Base-by-base conservation (phyloP, 2,329 filamentous ascomycete species). In the Cryphonectria carpinicola region DNA sequence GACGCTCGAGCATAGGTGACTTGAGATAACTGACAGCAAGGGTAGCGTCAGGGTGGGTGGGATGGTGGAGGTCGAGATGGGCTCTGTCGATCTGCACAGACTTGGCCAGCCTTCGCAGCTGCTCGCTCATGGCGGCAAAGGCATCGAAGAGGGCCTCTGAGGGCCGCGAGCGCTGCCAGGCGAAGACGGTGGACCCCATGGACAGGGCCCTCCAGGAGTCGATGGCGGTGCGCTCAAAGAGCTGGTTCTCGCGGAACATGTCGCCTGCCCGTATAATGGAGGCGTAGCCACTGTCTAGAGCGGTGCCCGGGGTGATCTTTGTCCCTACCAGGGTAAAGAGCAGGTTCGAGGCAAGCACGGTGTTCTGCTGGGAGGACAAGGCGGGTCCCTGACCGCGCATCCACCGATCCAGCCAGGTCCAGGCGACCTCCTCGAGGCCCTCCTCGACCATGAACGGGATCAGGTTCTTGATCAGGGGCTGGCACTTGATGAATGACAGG, bases 1-100 rank as follows among this genome's bases (percentile, higher is more conserved):
- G 69, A 41, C 73, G 76, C 43, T 78, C 32, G 11, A 72, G 66
- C 52, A 70, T 67, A 13, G 63, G 67, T 10, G 71, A 72, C 63
- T 65, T 41, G 49, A 72, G 52, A 8, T 66, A 83, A 2, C 81
- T 75, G 14, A 89, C 74, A 0, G 88, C 88, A 1, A 81, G 81
- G 2, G 79, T 77, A 32, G 84, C 81, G 37, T 82, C 81, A 0
- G 88, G 87, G 2, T 80, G 79, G 0, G 84, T 84, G 0, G 88
- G 88, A 74, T 89, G 87, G 70, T 86, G 81, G 1, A 90, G 80
- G 39, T 85, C 81, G 4, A 90, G 80, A 73, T 89, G 88, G 0
- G 87, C 87, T 43, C 81, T 80, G 65, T 87, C 84, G 10, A 88
- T 76, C 10, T 76, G 76, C 52, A 84, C 77, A 1, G 80, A 77